phyloP scores from a whole-genome alignment of 2,329 filamentous ascomycete species.

The Cryphonectria japonica region DNA sequence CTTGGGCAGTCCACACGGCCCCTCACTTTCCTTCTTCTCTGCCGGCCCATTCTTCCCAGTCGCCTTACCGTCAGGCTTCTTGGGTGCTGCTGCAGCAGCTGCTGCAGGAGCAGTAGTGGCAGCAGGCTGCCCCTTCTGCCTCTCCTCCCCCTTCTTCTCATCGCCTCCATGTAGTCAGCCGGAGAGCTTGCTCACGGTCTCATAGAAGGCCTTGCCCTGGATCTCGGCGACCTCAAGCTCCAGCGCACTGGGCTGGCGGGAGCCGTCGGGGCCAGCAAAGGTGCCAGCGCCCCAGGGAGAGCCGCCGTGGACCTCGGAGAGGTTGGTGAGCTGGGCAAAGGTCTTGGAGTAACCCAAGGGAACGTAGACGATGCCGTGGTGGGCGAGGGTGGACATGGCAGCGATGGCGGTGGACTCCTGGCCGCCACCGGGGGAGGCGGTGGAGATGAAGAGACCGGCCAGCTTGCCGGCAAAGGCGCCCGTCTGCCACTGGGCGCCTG shows the following conservation, averaged over 20 bases:
- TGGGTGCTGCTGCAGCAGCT: conserved; percentile 32
- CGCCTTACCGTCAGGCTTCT: conserved; percentile 26
- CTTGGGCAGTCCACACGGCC: conserved; percentile 75
- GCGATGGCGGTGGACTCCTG: conserved; percentile 87
- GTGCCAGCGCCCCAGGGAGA: conserved; percentile 93
- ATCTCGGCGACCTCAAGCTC: conserved; percentile 80
- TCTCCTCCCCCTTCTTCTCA: conserved; percentile 28
- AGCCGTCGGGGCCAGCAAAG: conserved; percentile 78
- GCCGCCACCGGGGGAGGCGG: conserved; percentile 82
- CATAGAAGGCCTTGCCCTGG: conserved; percentile 87
- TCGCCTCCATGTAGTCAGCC: conserved; percentile 76
- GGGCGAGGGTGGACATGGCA: conserved; percentile 81
- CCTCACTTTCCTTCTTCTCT: conserved; percentile 54
- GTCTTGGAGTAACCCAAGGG: conserved; percentile 87
- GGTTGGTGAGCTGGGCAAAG: conserved; percentile 71
- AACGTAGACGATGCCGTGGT: conserved; percentile 97
- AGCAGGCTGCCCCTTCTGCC: background rate
- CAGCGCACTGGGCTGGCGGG: conserved; percentile 73
- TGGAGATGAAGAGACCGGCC: conserved; percentile 88
- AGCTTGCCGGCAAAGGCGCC: conserved; percentile 86
- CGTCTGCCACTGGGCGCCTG: conserved; percentile 79
- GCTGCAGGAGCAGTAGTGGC: conserved; percentile 23
- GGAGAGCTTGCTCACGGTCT: conserved; percentile 70
- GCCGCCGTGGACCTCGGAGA: conserved; percentile 83
- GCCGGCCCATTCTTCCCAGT: conserved; percentile 30